Evolutionary conservation across 192 early-diverging fungal species (phyloP).

Genomic region (Coemansia sp.): DNA sequence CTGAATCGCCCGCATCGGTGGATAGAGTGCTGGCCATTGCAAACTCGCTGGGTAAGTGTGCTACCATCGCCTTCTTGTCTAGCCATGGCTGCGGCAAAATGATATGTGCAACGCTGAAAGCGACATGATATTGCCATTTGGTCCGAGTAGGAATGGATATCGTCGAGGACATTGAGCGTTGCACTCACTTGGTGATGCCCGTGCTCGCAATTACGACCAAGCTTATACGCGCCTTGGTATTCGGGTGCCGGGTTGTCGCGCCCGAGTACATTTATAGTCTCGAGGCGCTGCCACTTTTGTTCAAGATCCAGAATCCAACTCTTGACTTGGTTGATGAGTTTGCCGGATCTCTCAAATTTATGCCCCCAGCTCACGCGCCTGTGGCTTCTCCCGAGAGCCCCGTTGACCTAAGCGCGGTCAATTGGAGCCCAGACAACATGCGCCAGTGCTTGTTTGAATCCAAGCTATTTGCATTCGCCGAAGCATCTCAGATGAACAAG

Average conservation of each 20-base stretch:
- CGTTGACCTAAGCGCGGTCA: conserved; percentile 18
- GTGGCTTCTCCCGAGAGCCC: conserved; percentile 15
- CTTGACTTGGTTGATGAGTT: conserved; percentile 7
- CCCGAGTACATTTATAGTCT: conserved; percentile 19
- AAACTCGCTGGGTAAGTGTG: conserved; percentile 1
- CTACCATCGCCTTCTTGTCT: background rate
- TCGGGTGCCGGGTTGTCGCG: conserved; percentile 10
- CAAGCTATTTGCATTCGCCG: conserved; percentile 29
- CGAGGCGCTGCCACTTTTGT: background rate
- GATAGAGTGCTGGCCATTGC: conserved; percentile 3
- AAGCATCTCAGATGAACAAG: conserved; percentile 18
- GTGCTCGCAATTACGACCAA: conserved; percentile 32
- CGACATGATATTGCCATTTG: too few species aligned
- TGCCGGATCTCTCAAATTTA: conserved; percentile 15
- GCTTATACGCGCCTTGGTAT: conserved; percentile 28
- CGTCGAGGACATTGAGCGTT: conserved; percentile 10
- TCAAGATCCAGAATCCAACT: conserved; percentile 9
- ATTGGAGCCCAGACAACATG: conserved; percentile 13
- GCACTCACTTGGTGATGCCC: conserved; percentile 36
- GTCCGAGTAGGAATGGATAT: conserved; percentile 7
- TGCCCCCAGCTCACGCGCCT: conserved; percentile 15
- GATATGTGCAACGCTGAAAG: too few species aligned
- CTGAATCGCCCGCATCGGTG: background rate
- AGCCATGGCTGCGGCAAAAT: too few species aligned
- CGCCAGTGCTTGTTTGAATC: conserved; percentile 23